Evolutionary conservation across 129 eudicot species (phyloP).

Genomic region (Kitagawia praeruptora): DNA sequence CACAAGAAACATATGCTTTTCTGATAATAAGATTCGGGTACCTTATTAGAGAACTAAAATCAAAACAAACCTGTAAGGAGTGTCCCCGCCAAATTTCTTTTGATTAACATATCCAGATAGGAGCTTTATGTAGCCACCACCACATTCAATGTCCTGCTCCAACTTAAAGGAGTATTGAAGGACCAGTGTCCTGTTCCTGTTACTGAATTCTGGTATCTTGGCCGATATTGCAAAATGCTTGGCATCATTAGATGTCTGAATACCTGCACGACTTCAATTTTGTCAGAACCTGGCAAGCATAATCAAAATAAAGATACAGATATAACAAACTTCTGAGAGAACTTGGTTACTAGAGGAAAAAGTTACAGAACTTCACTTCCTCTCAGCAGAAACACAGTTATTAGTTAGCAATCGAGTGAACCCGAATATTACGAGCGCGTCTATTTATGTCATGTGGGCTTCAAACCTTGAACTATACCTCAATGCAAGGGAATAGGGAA

Average conservation of each 20-base stretch:
- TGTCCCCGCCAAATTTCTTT: slow-evolving; percentile 12
- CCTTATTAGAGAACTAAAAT: not conserved
- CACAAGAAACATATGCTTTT: not conserved
- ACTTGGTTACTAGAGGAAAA: not conserved
- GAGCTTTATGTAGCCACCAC: slow-evolving; percentile 11
- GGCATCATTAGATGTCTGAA: slow-evolving; percentile 12
- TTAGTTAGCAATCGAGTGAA: not conserved
- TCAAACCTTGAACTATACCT: not conserved
- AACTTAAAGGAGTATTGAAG: slow-evolving; percentile 9
- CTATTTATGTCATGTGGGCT: not conserved
- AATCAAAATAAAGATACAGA: not conserved
- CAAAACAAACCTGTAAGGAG: slow-evolving; percentile 12
- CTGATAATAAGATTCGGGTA: not conserved
- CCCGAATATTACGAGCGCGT: not conserved
- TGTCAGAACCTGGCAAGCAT: not conserved
- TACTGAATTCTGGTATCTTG: slow-evolving; percentile 10
- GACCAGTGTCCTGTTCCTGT: slow-evolving; percentile 10
- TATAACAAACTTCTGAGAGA: not conserved
- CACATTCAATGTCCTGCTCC: slow-evolving; percentile 14
- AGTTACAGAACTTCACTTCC: not conserved
- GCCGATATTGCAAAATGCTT: slow-evolving; percentile 12
- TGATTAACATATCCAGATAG: slow-evolving; percentile 12
- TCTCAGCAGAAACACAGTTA: not conserved
- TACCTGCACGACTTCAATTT: slow-evolving; percentile 1
- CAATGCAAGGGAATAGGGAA: not conserved